A percentile compares a stretch with the other conserved stretches of the same genome.
phyloP scores from a whole-genome alignment of 2,329 filamentous ascomycete genomes.

The Fusarium sp. region DNA sequence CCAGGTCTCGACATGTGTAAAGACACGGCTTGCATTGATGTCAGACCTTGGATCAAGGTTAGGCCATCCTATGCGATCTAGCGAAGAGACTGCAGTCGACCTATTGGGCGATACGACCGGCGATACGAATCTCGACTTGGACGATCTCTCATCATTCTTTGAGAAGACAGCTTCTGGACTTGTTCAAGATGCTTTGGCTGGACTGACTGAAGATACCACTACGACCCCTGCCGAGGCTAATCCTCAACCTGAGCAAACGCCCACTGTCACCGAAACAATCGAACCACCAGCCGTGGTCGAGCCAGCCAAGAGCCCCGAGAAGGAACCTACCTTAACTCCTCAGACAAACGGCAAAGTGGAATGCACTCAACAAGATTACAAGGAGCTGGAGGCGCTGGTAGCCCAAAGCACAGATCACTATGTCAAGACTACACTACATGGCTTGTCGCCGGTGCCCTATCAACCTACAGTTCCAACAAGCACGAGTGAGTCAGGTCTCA shows the following conservation, averaged over 20 bases:
- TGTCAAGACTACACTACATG: slow-evolving; percentile 55
- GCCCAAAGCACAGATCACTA: slow-evolving; percentile 57
- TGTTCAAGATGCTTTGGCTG: slow-evolving; percentile 53
- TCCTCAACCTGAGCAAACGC: slow-evolving; percentile 33
- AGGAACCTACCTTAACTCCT: slow-evolving; percentile 33
- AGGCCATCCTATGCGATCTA: slow-evolving; percentile 48
- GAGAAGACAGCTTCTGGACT: slow-evolving; percentile 54
- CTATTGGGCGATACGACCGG: slow-evolving; percentile 41
- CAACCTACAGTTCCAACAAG: slow-evolving; percentile 54
- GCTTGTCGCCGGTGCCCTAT: slow-evolving; percentile 54
- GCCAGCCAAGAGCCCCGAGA: slow-evolving; percentile 39
- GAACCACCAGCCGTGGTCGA: slow-evolving; percentile 30
- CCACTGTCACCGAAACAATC: slow-evolving; percentile 26
- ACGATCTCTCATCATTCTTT: slow-evolving; percentile 54
- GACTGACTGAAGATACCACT: slow-evolving; percentile 44
- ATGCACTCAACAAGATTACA: slow-evolving; percentile 50
- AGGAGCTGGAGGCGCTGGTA: slow-evolving; percentile 55
- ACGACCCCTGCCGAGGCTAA: neutral
- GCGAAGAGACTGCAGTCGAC: slow-evolving; percentile 40
- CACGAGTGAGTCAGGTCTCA: slow-evolving; percentile 45
- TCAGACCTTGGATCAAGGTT: slow-evolving; percentile 48
- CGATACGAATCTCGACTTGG: slow-evolving; percentile 50
- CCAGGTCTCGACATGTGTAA: slow-evolving; percentile 47
- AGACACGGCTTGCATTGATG: slow-evolving; percentile 46
- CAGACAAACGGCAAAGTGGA: slow-evolving; percentile 47